Base-by-base conservation (phyloP, 257 asterid genomes). In the Capsicum rhomboideum region DNA sequence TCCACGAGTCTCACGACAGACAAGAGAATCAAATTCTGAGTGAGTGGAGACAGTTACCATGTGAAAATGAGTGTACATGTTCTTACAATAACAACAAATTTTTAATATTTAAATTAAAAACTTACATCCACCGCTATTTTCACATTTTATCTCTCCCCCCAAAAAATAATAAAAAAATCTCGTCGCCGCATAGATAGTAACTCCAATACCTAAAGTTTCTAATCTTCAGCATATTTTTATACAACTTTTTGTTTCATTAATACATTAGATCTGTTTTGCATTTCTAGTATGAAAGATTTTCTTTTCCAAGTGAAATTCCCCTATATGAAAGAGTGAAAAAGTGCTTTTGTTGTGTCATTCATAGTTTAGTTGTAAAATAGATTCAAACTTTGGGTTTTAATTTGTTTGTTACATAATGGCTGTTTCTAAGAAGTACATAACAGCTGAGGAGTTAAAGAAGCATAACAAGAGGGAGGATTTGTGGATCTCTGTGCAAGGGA, bases 401-500 rank as follows among this genome's bases (percentile, higher is more conserved):
- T 13, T 52, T 31, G 49, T 7, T 31, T 31, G 13, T 42, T 13
- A 46, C 20, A 44, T 2, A 21, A 74, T 74, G 80, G 58, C 8
- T 17, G 58, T 44, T 12, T 1, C 0, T 23, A 87, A 78, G 79
- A 87, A 80, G 79, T 87, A 84, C 34, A 86, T 90, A 28, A 40
- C 91, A n/a, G n/a, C 75, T 0, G 91, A 87, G 21, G 91, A 88
- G 53, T 31, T 90, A 21, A 83, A 63, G 87, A 82, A 78, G 78
- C 93, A 90, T 52, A 71, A 87, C 84, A 87, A 83, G 54, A 74
- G 83, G 56, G 89, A 67, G 10, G 90, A 90, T 67, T 55, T 87
- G 4, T 90, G 93, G 93, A 81, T 90, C 28, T 85, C 93, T 1
- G 85, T 90, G 34, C 84, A 90, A 69, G 93, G 91, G 10, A 88